Base-by-base conservation (phyloP, 2,329 filamentous ascomycete species). In the Diaporthe caulivora region DNA sequence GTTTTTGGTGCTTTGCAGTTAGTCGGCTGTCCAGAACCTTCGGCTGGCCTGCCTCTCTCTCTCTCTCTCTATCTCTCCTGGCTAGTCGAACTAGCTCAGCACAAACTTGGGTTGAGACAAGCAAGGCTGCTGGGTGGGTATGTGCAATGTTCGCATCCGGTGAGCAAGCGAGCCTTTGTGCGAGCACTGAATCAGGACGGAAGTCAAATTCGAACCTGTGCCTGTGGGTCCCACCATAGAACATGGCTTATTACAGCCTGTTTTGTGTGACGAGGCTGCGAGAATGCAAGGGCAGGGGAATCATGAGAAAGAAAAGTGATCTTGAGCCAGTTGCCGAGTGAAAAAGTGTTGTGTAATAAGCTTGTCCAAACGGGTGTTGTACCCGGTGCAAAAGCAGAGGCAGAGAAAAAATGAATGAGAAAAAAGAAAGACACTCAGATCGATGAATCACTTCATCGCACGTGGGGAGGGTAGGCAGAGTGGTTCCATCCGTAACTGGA, bases 401-500 rank as follows among this genome's bases (percentile, higher is more conserved):
- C 2, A 42, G 26, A 53, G 58, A 29, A 37, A 24, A 26, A 47
- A 40, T 10, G 37, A 9, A 9, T 5, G 15, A 34, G 15, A 13
- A 37, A 71, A 53, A 62, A 49, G 60, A 18, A 42, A 62, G 17
- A 10, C 24, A 31, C 24, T 17, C 53, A n/a, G 62, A n/a, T 40
- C 37, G 55, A 71, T 62, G 68, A 71, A 62, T 62, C 68, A 71
- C 47, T 62, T 60, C 31, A 15, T 53, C 34, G 57, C 68, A 71
- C 55, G 68, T 71, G 68, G 68, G 55, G 11, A 13, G 17, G 42
- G 44, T 37, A 55, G 31, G 44, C 55, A 62, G 37, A 13, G 44
- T 49, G 24, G 15, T 24, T 21, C 31, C 10, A 18, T 21, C 26
- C 21, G 34, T 42, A 29, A 47, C 17, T 7, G 26, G 26, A 53